Evolutionary conservation across 768 basidiomycete genomes (phyloP).

Genomic region (Leccinum imitatum): DNA sequence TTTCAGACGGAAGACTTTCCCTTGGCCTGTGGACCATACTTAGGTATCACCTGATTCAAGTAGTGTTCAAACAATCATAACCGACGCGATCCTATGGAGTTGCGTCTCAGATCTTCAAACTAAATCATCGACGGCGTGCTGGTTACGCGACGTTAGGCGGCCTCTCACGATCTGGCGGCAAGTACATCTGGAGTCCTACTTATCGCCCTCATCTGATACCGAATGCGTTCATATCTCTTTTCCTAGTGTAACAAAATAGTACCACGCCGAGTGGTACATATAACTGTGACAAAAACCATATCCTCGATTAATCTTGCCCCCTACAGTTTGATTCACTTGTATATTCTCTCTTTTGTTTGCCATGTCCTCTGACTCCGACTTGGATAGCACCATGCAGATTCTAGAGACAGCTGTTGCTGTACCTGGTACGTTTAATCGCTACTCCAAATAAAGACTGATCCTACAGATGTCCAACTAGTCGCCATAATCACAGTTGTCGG

Average conservation of each 20-base stretch:
- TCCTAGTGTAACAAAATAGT: not conserved
- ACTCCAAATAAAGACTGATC: not conserved
- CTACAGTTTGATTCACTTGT: not conserved
- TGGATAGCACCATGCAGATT: not conserved
- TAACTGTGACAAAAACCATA: not conserved
- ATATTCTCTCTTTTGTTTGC: not conserved
- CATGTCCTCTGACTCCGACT: not conserved
- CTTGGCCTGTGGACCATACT: not conserved
- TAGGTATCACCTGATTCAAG: too few relatives aligned
- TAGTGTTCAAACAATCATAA: not conserved
- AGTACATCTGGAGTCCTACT: not conserved
- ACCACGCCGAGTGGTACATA: not conserved
- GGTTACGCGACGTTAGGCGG: not conserved
- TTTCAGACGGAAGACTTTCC: not conserved
- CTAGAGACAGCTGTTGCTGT: not conserved
- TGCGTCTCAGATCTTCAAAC: not conserved
- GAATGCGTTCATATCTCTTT: not conserved
- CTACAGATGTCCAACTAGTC: not conserved
- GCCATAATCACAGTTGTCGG: constrained; percentile 4
- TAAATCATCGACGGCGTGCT: not conserved
- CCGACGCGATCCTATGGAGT: not conserved
- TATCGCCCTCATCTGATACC: not conserved
- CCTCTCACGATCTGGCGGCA: not conserved
- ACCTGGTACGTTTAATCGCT: not conserved
- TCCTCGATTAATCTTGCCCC: not conserved